Base-by-base conservation (phyloP, 805 yeast genomes). In the Grigorovia jiainica region DNA sequence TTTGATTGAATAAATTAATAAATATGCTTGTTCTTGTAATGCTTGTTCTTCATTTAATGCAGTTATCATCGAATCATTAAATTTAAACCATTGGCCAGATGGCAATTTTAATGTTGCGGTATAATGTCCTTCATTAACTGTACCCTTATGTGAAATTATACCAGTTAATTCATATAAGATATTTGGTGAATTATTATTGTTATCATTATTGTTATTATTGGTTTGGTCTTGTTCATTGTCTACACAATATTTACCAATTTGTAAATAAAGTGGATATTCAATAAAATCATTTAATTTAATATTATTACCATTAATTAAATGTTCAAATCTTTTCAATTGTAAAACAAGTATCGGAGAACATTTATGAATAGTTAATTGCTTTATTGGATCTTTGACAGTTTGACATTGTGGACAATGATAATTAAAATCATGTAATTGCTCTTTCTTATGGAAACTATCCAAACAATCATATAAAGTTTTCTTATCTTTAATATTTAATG, bases 121-220 rank as follows among this genome's bases (percentile, higher is more conserved):
- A 59, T 92, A 92, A 61, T 92, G 99, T 9, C 99, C 99, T 2
- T 97, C 92, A 58, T 87, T 87, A 6, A 90, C 92, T 16, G 90
- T 79, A 1, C 99, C 99, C 27, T 78, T 79, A 60, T 92, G 98
- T 52, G 87, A 78, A 8, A 92, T 82, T 25, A 89, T 76, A 2
- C 90, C 95, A 62, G 79, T 87, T 34, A 92, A 70, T 61, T 90
- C 96, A 61, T 83, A 90, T 2, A 77, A 62, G n/a, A 74, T 55
- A 41, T 69, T 63, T 24, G 70, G 65, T 24, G 53, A 50, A 17
- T 43, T 38, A 7, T 42, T 8, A 10, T 41, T 44, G 11, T 45
- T 21, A 7, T 41, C 10, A 13, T 42, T 44, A 15, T 45, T 16
- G 27, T 4, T 34, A 23, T 35, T 8, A n/a, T 25, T 23, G 27